Evolutionary conservation across 148 eudicot species (phyloP), one percentile per base, ranked within the genome.

Genomic region (Vaccinium vitisidaea): DNA sequence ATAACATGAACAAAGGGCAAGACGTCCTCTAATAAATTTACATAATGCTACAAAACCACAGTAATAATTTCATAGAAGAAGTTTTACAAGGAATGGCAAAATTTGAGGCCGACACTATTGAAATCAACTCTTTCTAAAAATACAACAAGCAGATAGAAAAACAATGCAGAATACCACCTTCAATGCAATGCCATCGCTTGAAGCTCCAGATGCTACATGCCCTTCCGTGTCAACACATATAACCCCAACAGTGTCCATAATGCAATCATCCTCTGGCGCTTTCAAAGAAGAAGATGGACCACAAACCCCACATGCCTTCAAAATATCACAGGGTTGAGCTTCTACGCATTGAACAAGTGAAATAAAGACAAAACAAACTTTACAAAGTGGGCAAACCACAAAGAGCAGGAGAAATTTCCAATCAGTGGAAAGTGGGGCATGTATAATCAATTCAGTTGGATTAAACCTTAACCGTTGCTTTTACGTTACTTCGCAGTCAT

Each of bases 131-230:
- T 52, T 7, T 0, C 10, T 10, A 32, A 18, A 61, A 5, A 21
- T 15, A 71, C 50, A 79, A 16, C 32, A 14, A 71, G 71, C n/a
- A 18, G 36, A 39, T 36, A 77, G 12, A 81, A 63, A 2, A 23
- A 8, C 82, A 58, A 49, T 49, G 59, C 71, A 79, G 71, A 80
- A 16, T 12, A 67, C 65, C 87, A 97, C 99, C 98, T 97, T 97
- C 89, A 97, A 85, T 54, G 98, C 98, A 88, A 94, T 94, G 70
- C 99, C 99, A 86, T 98, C 99, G 86, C 99, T 97, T 83, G 99
- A 97, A 30, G 98, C 94, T 84, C 98, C 98, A 86, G 96, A 91
- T 84, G 96, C 98, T 83, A 97, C 87, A 48, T 88, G 86, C 79
- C 99, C 98, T 70, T 90, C 88, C 76, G 88, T 80, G 87, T 97